Evolutionary conservation across 768 basidiomycete genomes (phyloP), one percentile per base, ranked within the genome.

Genomic region (Pulveroboletus ravenelii): DNA sequence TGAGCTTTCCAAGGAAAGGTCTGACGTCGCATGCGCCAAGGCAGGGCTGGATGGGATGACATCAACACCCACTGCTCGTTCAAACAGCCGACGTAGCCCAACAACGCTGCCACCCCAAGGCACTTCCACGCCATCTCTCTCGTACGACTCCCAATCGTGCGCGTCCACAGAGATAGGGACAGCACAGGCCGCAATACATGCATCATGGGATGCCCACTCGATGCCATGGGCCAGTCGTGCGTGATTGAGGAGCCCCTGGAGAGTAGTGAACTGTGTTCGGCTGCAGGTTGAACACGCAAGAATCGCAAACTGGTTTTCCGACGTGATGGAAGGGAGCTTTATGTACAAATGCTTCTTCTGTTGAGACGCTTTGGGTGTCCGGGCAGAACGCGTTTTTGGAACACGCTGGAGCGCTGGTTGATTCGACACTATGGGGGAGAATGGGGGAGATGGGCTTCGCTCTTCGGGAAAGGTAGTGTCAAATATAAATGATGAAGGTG

Each of bases 211-310:
- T 15, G 74, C 72, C 63, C 71, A 79, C 49, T 78, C 74, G 36
- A 74, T 62, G 13, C 69, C 63, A 51, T 79, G 78, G 9, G 72
- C 65, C n/a, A 79, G 60, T 15, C 79, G 75, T 36, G 74, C 76
- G 56, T 79, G 78, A 45, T 79, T 79, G 27, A 80, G 64, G 35
- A 80, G 67, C 12, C 78, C 78, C 51, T 79, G 78, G 7, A 80
- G 67, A 23, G 69, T 78, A 20, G 74, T 76, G 56, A 79, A 78
- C 41, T 80, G 75, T 7, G 68, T 70, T 18, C 78, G 72, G 9
- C 57, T 41, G 52, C 78, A 79, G 45, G 70, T 72, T 0, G 72
- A 68, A 57, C 78, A 79, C 5, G 58, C 63, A 34, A 79, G 70
- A 41, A 69, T 51, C 5, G 59, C 63, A 17, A 71, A 51, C 25